Conservation (phyloP, 2,329 filamentous ascomycete species). For the Myriosclerotinia duriaeana region DNA sequence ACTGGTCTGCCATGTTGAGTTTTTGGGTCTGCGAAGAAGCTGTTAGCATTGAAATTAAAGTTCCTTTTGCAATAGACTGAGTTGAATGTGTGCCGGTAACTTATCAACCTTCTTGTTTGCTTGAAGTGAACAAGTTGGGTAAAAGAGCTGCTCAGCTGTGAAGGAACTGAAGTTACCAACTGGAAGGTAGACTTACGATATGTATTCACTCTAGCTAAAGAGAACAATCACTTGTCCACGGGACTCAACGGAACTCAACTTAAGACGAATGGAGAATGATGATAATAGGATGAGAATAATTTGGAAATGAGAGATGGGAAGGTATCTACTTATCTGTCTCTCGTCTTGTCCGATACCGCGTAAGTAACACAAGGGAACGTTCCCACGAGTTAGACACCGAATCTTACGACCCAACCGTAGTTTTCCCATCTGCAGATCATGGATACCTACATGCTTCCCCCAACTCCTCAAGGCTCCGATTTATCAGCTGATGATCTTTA, state of each 20-base stretch:
- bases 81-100: background rate
- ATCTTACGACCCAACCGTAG: background rate
- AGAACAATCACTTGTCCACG: background rate
- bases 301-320: background rate
- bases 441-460: conserved; percentile 8
- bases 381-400: background rate
- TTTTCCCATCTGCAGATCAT: background rate
- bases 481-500: conserved; percentile 19
- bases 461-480: background rate
- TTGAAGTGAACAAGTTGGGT: background rate
- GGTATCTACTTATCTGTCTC: conserved; percentile 13
- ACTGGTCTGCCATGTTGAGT: conserved; percentile 15
- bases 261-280: background rate
- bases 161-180: background rate
- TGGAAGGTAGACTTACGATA: background rate
- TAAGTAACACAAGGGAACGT: background rate
- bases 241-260: background rate
- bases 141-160: background rate
- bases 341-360: background rate
- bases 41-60: background rate
- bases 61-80: background rate
- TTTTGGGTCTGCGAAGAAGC: background rate
- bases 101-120: background rate
- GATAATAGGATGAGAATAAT: background rate
- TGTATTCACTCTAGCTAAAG: background rate